Evolutionary conservation across 495 filamentous ascomycete species (phyloP).

Genomic region (Penicillium maclennaniae): DNA sequence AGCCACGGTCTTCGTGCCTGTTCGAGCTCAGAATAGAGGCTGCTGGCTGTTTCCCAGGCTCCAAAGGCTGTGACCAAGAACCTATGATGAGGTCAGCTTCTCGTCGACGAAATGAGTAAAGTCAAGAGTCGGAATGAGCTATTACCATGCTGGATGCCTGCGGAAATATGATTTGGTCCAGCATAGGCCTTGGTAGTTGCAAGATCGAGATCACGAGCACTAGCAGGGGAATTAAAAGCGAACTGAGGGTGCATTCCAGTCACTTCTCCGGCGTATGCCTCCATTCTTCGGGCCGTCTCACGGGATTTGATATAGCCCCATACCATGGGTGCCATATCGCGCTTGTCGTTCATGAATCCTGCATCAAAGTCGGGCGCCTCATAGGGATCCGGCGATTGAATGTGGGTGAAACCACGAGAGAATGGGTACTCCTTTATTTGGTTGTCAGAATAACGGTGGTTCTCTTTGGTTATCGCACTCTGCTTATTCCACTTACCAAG

Average conservation of each 20-base stretch:
- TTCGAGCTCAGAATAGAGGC: constrained; percentile 47
- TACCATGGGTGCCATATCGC: constrained; percentile 79
- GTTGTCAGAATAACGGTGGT: too few species aligned
- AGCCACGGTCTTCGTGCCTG: constrained; percentile 52
- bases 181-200: constrained; percentile 71
- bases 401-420: constrained; percentile 69
- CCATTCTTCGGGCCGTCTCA: constrained; percentile 75
- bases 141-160: constrained; percentile 61
- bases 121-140: too few species aligned
- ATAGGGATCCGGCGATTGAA: constrained; percentile 67
- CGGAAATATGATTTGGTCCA: constrained; percentile 66
- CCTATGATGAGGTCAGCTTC: constrained; percentile 13
- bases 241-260: constrained; percentile 61
- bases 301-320: constrained; percentile 87
- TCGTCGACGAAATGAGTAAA: not conserved
- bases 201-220: constrained; percentile 69
- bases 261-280: constrained; percentile 74
- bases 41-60: constrained; percentile 46
- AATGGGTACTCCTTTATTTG: constrained; percentile 62
- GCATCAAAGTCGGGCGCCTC: constrained; percentile 75
- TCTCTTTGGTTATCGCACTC: too few species aligned
- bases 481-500: constrained; percentile 38
- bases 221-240: constrained; percentile 61
- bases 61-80: constrained; percentile 42
- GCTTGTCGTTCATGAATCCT: constrained; percentile 81